Conservation (phyloP, 2,329 filamentous ascomycete species). For the Aspergillus sp. region DNA sequence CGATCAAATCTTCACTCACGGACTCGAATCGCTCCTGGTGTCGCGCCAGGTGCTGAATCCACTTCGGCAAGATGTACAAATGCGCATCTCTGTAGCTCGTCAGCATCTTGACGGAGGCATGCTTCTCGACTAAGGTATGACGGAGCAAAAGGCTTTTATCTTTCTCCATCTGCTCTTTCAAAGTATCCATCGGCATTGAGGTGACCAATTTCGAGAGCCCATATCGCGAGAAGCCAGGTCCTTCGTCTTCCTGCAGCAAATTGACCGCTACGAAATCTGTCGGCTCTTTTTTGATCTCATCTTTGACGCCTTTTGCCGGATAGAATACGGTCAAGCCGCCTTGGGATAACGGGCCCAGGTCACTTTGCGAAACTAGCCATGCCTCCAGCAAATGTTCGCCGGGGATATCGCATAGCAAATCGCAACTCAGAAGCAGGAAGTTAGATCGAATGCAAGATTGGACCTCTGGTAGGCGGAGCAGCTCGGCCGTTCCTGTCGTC, state of each 20-base stretch:
- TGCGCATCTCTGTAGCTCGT: slow-evolving; percentile 87
- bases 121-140: slow-evolving; percentile 70
- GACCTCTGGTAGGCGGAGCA: slow-evolving; percentile 7
- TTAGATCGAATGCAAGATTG: slow-evolving; percentile 5
- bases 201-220: slow-evolving; percentile 75
- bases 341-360: background rate
- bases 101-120: slow-evolving; percentile 75
- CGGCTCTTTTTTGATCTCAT: slow-evolving; percentile 81
- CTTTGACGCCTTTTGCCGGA: slow-evolving; percentile 72
- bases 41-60: slow-evolving; percentile 82
- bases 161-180: slow-evolving; percentile 79
- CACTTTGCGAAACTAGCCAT: slow-evolving; percentile 5
- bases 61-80: slow-evolving; percentile 89
- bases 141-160: slow-evolving; percentile 67
- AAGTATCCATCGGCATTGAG: slow-evolving; percentile 81
- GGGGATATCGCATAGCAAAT: slow-evolving; percentile 7
- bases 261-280: slow-evolving; percentile 87
- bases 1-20: slow-evolving; percentile 88
- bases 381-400: slow-evolving; percentile 8
- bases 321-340: slow-evolving; percentile 91
- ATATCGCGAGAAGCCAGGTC: slow-evolving; percentile 57
- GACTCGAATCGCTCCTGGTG: slow-evolving; percentile 81
- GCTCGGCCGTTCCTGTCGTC: slow-evolving; percentile 7
- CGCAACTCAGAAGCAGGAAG: slow-evolving; percentile 7
- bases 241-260: slow-evolving; percentile 57